Base-by-base conservation (phyloP, 306 rosid species). In the Clitoria ternatea region DNA sequence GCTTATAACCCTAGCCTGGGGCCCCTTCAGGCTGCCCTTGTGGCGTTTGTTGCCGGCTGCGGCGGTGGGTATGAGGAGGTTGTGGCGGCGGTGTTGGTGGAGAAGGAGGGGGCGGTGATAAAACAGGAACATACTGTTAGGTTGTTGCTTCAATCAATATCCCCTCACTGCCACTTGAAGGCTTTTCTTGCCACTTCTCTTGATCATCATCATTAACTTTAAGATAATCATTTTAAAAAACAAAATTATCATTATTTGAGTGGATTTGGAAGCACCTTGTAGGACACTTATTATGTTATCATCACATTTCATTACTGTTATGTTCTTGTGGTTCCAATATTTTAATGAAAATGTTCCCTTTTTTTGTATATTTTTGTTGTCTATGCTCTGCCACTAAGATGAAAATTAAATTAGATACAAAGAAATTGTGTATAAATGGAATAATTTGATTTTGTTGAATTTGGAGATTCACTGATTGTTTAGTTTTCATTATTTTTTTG, bases 1-100 rank as follows among this genome's bases (percentile, higher is more conserved):
- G 98, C 98, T 3, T 87, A 87, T 70, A 94, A 94, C 33, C 98
- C 98, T 1, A 89, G 97, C 77, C 7, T 94, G 77, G 96, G 98
- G 2, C 98, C 98, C 0, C 87, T 83, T 1, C 88, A 86, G 80
- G 76, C 96, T 2, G 98, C 98, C 0, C 0, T 94, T 12, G 84
- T 94, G 6, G 86, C 85, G 1, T 94, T 65, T 44, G 75, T 94
- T 0, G 82, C 84, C 1, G 87, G 77, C 8, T 83, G 75, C 0
- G 89, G 87, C 0, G 88, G 67, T 1, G 87, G 52, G 4, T 94
- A 90, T 32, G 85, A 80, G 0, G 59, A 30, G 2, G 80, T 90
- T 3, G 89, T 78, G 12, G 89, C 73, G 0, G 97, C 89, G 1
- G 95, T 81, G 49, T 66, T 94, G 86, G 92, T 86, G 72, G 99